Percentiles rank a stretch among this genome's conserved stretches.
Conservation (phyloP, 495 filamentous ascomycete genomes). For the Chaetomium fimeti region DNA sequence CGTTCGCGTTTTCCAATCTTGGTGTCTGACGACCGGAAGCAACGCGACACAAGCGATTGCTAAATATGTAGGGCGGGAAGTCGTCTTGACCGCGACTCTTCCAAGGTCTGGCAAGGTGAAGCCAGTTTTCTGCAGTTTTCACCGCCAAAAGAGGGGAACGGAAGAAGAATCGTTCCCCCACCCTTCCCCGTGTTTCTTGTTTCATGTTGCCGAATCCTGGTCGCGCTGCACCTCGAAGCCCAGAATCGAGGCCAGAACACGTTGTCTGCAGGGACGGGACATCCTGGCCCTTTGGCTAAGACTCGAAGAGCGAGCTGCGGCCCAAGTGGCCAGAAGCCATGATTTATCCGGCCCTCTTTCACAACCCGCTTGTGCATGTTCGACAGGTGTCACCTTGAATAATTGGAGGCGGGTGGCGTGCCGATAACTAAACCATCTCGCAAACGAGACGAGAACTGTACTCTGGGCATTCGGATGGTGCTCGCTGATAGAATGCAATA, state of each 20-base stretch:
- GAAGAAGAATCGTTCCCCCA: neutral
- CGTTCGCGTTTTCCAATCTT: neutral
- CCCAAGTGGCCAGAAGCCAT: neutral
- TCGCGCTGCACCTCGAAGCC: no score
- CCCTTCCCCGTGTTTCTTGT: slow-evolving; percentile 25
- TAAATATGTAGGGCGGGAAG: neutral
- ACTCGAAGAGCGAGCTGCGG: neutral
- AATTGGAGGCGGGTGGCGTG: neutral
- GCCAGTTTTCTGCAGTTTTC: neutral
- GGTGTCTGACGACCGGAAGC: neutral
- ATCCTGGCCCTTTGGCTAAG: neutral
- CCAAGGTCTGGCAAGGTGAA: neutral
- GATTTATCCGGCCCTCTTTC: neutral
- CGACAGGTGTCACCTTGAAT: neutral
- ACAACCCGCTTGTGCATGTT: neutral
- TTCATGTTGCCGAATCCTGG: slow-evolving; percentile 20
- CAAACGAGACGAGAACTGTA: neutral
- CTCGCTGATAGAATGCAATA: neutral
- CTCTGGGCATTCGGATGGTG: neutral
- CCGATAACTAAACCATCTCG: neutral
- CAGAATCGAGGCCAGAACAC: neutral
- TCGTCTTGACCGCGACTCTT: neutral
- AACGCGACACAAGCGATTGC: neutral
- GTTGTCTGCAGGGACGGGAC: neutral
- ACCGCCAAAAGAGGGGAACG: neutral